Evolutionary conservation across 345 rosid genomes (phyloP).

Genomic region (Clausena lansium): DNA sequence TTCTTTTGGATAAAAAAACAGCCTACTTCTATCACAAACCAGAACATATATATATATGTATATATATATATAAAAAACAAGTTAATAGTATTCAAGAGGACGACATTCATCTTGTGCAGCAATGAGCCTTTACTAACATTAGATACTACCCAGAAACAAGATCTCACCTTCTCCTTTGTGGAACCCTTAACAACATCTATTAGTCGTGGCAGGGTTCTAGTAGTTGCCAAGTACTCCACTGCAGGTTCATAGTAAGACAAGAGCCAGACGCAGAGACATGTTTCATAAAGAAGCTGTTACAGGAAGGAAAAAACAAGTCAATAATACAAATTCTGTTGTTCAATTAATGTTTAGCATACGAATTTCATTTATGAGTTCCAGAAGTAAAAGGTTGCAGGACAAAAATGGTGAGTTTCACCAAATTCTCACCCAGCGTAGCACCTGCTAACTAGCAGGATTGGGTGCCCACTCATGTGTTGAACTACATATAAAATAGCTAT

Average conservation of each 20-base stretch:
- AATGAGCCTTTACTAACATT: constrained; percentile 3
- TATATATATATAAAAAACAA: neutral
- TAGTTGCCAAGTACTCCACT: constrained; percentile 77
- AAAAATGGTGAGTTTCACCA: neutral
- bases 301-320: constrained; percentile 14
- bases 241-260: constrained; percentile 94
- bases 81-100: constrained; percentile 5
- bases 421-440: neutral
- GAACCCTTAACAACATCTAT: constrained; percentile 84
- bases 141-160: neutral
- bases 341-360: neutral
- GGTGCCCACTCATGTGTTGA: neutral
- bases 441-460: constrained; percentile 5
- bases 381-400: neutral
- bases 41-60: neutral
- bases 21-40: neutral
- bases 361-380: constrained; percentile 4
- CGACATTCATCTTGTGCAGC: neutral
- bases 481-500: neutral
- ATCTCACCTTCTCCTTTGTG: constrained; percentile 87
- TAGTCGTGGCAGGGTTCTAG: constrained; percentile 75
- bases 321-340: neutral
- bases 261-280: constrained; percentile 94
- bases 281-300: constrained; percentile 89
- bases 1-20: neutral